phyloP scores from a whole-genome alignment of 2,329 filamentous ascomycete genomes.

The Periconia sp. region DNA sequence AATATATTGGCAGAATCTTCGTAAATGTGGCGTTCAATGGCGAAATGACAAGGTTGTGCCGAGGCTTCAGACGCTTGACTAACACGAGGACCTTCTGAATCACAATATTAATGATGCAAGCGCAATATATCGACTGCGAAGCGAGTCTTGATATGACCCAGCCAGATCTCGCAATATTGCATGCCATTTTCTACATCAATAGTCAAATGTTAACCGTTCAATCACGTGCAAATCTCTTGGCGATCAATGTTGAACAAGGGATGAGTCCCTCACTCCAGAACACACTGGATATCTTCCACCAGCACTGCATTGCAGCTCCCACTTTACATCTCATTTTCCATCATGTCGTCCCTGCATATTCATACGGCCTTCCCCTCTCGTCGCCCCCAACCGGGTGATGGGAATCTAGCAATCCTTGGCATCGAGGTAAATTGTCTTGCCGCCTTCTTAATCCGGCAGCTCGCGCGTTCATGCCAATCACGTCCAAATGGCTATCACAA shows the following conservation, averaged over 20 bases:
- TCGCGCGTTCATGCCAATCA: constrained; percentile 26
- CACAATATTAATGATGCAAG: not conserved
- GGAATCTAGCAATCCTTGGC: constrained; percentile 27
- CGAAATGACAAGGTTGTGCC: not conserved
- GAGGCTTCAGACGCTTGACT: not conserved
- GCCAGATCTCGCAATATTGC: not conserved
- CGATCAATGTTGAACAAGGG: no score
- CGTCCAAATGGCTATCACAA: constrained; percentile 18
- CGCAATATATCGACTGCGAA: not conserved
- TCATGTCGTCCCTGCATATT: not conserved
- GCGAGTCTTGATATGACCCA: not conserved
- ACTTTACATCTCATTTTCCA: no score
- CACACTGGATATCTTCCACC: no score
- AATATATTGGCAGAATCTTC: no score
- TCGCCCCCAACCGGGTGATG: constrained; percentile 31
- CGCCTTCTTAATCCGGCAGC: constrained; percentile 40
- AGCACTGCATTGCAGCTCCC: no score
- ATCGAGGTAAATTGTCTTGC: constrained; percentile 27
- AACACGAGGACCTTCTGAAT: no score
- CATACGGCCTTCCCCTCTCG: not conserved
- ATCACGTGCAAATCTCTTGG: no score
- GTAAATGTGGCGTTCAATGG: not conserved
- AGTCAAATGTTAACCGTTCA: no score
- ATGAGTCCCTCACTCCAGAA: no score
- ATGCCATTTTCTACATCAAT: not conserved